These are phyloP conservation scores for Diaporthe sp. DNA, from an alignment of 2,329 filamentous ascomycete genomes.

Conservation along the genomic window DNA sequence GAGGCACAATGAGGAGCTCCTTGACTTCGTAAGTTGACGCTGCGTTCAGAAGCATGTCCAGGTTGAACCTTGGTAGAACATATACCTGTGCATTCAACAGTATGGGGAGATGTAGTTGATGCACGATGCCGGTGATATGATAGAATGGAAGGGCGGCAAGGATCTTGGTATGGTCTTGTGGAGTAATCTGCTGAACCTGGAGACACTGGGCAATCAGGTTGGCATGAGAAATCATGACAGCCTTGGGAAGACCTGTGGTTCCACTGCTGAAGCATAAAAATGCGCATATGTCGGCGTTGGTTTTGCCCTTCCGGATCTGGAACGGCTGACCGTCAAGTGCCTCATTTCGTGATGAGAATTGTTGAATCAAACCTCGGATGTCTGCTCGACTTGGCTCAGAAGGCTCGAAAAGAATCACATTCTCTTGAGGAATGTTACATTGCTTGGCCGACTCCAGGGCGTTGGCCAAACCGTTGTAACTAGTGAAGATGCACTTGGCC, in stretches of 20 bases:
- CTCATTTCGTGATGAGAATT: slow-evolving; percentile 48
- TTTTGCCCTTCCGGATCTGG: slow-evolving; percentile 53
- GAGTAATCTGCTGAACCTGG: slow-evolving; percentile 64
- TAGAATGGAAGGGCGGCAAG: slow-evolving; percentile 71
- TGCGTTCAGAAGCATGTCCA: slow-evolving; percentile 67
- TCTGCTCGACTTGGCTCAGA: slow-evolving; percentile 50
- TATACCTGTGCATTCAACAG: slow-evolving; percentile 73
- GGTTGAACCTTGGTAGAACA: slow-evolving; percentile 73
- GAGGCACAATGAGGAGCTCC: slow-evolving; percentile 70
- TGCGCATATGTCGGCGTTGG: slow-evolving; percentile 60
- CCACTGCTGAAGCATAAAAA: slow-evolving; percentile 64
- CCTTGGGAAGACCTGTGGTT: slow-evolving; percentile 72
- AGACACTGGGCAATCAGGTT: slow-evolving; percentile 73
- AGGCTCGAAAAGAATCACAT: slow-evolving; percentile 61
- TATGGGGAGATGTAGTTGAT: slow-evolving; percentile 72
- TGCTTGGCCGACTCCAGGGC: slow-evolving; percentile 35
- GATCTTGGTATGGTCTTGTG: slow-evolving; percentile 59
- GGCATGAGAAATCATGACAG: slow-evolving; percentile 67
- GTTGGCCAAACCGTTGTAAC: slow-evolving; percentile 51
- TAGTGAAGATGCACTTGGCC: slow-evolving; percentile 70
- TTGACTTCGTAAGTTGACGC: slow-evolving; percentile 64
- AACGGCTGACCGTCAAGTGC: slow-evolving; percentile 46
- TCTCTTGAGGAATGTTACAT: slow-evolving; percentile 51
- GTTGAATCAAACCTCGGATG: slow-evolving; percentile 52
- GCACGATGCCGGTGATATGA: slow-evolving; percentile 74